phyloP scores from a whole-genome alignment of 306 rosid species.

The Glycine tomentella region DNA sequence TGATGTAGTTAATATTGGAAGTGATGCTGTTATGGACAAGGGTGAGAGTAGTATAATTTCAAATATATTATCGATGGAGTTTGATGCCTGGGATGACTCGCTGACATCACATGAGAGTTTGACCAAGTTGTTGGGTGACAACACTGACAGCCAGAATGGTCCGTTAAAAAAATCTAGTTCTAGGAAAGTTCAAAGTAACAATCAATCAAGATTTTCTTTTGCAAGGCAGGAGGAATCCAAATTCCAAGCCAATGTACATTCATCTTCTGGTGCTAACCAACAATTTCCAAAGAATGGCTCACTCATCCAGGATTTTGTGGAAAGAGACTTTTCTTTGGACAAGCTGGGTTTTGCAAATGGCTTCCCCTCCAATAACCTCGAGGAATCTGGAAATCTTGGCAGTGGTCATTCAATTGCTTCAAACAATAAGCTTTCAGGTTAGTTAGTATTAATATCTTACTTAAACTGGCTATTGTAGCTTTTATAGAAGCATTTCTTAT shows the following conservation, averaged over 20 bases:
- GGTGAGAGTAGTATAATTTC: slow-evolving; percentile 94
- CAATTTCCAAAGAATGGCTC: slow-evolving; percentile 52
- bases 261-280: slow-evolving; percentile 55
- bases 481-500: slow-evolving; percentile 1
- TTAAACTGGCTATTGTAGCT: background rate
- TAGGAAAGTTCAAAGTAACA: slow-evolving; percentile 73
- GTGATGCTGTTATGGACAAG: slow-evolving; percentile 59
- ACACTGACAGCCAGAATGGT: slow-evolving; percentile 57
- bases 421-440: slow-evolving; percentile 58
- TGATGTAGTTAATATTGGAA: slow-evolving; percentile 57
- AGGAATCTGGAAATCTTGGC: slow-evolving; percentile 61
- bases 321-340: slow-evolving; percentile 58
- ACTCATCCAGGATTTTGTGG: slow-evolving; percentile 59
- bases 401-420: slow-evolving; percentile 50
- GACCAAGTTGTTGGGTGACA: slow-evolving; percentile 69
- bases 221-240: slow-evolving; percentile 84
- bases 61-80: slow-evolving; percentile 85
- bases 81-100: slow-evolving; percentile 74
- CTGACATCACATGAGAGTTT: slow-evolving; percentile 70
- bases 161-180: slow-evolving; percentile 62
- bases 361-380: slow-evolving; percentile 54
- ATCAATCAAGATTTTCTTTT: slow-evolving; percentile 89
- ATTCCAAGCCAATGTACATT: slow-evolving; percentile 59
- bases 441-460: slow-evolving; percentile 60
- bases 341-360: slow-evolving; percentile 64